Percentiles rank a stretch among this genome's conserved stretches.
These are phyloP conservation scores for Candida takata DNA, from an alignment of 805 yeast genomes.

Conservation along the genomic window DNA sequence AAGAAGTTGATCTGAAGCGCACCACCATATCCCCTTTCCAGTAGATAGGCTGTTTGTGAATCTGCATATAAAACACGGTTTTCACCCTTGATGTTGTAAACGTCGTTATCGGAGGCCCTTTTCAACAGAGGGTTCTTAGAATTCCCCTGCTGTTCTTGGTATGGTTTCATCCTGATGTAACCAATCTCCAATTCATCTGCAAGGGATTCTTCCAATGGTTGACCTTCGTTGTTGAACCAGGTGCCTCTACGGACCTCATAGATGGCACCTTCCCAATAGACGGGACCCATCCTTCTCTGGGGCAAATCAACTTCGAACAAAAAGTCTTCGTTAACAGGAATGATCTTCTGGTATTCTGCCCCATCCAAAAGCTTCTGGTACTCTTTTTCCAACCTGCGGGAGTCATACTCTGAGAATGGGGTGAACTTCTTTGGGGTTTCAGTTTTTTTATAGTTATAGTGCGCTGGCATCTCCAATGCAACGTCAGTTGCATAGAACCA, in stretches of 20 bases:
- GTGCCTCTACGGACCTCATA: slow-evolving; percentile 79
- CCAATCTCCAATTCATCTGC: slow-evolving; percentile 56
- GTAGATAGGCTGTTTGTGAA: slow-evolving; percentile 37
- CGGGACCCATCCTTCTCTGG: slow-evolving; percentile 50
- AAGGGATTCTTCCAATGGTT: slow-evolving; percentile 44
- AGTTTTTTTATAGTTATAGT: slow-evolving; percentile 44
- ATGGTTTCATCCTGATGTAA: slow-evolving; percentile 36
- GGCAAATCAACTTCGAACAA: slow-evolving; percentile 65
- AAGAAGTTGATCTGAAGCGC: slow-evolving; percentile 30
- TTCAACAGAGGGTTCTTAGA: slow-evolving; percentile 14
- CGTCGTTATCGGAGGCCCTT: slow-evolving; percentile 8
- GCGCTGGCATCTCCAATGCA: slow-evolving; percentile 62
- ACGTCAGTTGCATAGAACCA: slow-evolving; percentile 87
- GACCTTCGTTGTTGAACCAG: slow-evolving; percentile 64
- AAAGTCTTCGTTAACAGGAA: slow-evolving; percentile 75
- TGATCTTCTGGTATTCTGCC: slow-evolving; percentile 11
- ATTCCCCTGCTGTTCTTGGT: slow-evolving; percentile 11
- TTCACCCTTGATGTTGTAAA: slow-evolving; percentile 8
- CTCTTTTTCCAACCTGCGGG: slow-evolving; percentile 46
- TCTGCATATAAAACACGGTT: slow-evolving; percentile 35
- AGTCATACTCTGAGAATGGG: slow-evolving; percentile 62
- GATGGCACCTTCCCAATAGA: slow-evolving; percentile 84
- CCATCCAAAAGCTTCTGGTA: slow-evolving; percentile 9
- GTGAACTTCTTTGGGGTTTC: slow-evolving; percentile 52
- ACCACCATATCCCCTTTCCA: slow-evolving; percentile 38